Base-by-base conservation (phyloP, 305 asterid genomes). In the Fraxinus sp. region DNA sequence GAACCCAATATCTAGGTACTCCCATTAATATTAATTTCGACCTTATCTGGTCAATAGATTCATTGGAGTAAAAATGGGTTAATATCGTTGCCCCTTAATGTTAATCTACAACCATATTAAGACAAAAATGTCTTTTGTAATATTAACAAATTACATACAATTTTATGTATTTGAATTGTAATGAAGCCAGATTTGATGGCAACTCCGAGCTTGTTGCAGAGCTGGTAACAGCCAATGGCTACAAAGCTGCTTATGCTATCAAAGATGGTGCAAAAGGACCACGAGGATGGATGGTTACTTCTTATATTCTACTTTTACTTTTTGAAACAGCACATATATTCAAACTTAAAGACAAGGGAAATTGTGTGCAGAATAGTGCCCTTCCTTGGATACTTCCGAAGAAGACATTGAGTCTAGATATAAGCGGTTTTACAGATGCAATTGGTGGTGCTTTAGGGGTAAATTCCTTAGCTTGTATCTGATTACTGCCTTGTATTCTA, bases 131-230 rank as follows among this genome's bases (percentile, higher is more conserved):
- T 68, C 75, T 68, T 28, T 28, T 28, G n/a, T 26, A 11, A 28
- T 68, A 68, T 68, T 13, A 13, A 0, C 4, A 7, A 11, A 18
- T 10, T 41, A 41, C 75, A 35, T 77, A 49, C 70, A 64, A 75
- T 85, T 75, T 82, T 80, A 62, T 87, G 82, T 81, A 86, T 78
- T 16, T 86, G 84, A 86, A 80, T 87, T 90, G 87, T 79, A 90
- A 88, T 96, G 97, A 93, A 95, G 97, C 97, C 97, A 96, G 98
- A 92, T 95, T 93, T 81, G 97, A 93, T 86, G 98, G 98, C 78
- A 93, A 92, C 92, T 95, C 98, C 62, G 98, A 96, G 84, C 95
- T 95, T 84, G 98, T 95, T 1, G 98, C 97, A 39, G 97, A 95
- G 94, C 90, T 96, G 76, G 98, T 90, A 36, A 92, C 98, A 1